These are phyloP conservation scores for Fusarium subtropicale DNA, from an alignment of 2,329 filamentous ascomycete genomes.

Conservation along the genomic window DNA sequence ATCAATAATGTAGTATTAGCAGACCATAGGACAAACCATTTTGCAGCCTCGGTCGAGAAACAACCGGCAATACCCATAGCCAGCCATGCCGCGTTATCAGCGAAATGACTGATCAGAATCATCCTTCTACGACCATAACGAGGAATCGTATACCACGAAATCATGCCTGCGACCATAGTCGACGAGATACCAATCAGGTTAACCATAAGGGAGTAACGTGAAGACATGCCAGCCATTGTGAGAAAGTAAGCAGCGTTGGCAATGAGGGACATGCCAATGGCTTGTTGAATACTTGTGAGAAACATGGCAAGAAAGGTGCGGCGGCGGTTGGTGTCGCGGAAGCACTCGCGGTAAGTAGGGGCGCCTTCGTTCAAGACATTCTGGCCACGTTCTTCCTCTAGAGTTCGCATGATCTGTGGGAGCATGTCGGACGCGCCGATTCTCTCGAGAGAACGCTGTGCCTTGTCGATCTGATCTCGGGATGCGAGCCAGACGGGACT, in stretches of 20 bases:
- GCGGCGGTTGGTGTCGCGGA: not conserved
- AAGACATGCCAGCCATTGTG: not conserved
- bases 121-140: not conserved
- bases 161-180: not conserved
- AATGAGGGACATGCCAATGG: not conserved
- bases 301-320: not conserved
- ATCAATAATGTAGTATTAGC: rapidly evolving
- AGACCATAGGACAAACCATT: not conserved
- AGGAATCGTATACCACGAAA: not conserved
- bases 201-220: not conserved
- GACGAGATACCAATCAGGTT: not conserved
- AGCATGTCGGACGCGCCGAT: not conserved
- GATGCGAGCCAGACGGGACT: not conserved
- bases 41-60: not conserved
- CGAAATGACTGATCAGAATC: not conserved
- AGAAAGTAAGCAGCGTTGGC: not conserved
- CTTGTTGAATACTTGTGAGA: not conserved
- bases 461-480: not conserved
- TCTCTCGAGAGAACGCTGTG: not conserved
- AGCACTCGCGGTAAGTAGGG: not conserved
- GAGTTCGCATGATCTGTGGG: not conserved
- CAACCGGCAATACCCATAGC: not conserved
- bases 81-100: not conserved
- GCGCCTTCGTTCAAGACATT: not conserved
- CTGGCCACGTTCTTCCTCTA: not conserved